Evolutionary conservation across 2,329 filamentous ascomycete species (phyloP).

Genomic region (Akanthomyces dipterigenus): DNA sequence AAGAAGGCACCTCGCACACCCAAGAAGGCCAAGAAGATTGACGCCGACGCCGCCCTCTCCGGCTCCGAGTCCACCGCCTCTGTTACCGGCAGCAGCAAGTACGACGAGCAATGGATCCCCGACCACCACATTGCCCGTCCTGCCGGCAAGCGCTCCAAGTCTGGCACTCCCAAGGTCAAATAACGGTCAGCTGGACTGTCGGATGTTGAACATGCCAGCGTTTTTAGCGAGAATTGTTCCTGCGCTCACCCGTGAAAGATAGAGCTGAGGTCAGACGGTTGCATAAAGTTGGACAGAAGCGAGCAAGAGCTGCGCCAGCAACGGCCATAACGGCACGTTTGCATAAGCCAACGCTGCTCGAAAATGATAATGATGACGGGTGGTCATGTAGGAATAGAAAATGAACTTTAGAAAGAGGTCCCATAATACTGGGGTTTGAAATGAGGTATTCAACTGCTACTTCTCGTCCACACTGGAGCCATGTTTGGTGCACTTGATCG

Average conservation of each 20-base stretch:
- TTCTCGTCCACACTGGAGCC: too few relatives aligned
- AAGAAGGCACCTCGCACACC: conserved; percentile 57
- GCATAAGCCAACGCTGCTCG: not conserved
- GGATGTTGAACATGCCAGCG: not conserved
- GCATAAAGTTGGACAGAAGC: not conserved
- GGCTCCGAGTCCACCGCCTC: conserved; percentile 65
- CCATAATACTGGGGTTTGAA: not conserved
- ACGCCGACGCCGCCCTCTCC: conserved; percentile 54
- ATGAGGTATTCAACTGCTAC: not conserved
- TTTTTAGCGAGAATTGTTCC: not conserved
- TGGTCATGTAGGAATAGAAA: not conserved
- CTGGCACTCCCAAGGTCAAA: conserved; percentile 36
- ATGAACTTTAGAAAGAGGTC: not conserved
- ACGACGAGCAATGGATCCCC: conserved; percentile 93
- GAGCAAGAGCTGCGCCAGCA: not conserved
- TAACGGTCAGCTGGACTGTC: conserved; percentile 14
- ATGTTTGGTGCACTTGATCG: not conserved
- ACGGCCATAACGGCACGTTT: not conserved
- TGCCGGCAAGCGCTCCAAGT: conserved; percentile 57
- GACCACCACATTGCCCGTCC: conserved; percentile 83
- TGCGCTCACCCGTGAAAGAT: not conserved
- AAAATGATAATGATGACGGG: not conserved
- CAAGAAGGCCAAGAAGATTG: conserved; percentile 61
- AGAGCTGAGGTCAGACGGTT: not conserved
- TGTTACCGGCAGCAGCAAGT: conserved; percentile 62